Evolutionary conservation across 208 protist species (phyloP).

Genomic region (Crithidia thermophila): DNA sequence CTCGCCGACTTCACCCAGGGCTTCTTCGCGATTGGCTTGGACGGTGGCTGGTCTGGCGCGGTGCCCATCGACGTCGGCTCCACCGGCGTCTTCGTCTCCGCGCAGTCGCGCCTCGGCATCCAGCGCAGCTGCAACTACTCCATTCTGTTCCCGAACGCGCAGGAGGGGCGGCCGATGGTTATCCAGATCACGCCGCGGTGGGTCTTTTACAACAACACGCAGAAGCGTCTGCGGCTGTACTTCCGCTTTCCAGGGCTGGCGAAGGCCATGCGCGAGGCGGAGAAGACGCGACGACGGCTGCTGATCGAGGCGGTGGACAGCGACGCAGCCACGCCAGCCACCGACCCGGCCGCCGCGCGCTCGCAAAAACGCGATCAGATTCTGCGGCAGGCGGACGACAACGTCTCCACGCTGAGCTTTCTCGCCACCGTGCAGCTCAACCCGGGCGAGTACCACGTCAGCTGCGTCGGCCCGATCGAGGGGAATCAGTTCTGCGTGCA

Average conservation of each 20-base stretch:
- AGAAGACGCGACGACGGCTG: slow-evolving; percentile 25
- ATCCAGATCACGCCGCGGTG: slow-evolving; percentile 76
- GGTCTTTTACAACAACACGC: slow-evolving; percentile 77
- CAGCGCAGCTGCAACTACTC: slow-evolving; percentile 82
- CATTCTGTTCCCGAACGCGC: slow-evolving; percentile 70
- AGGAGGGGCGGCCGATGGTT: slow-evolving; percentile 65
- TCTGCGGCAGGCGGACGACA: slow-evolving; percentile 20
- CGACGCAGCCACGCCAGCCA: neutral
- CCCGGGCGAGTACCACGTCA: slow-evolving; percentile 77
- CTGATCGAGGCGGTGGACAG: slow-evolving; percentile 5
- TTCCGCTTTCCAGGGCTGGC: slow-evolving; percentile 50
- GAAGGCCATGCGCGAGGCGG: slow-evolving; percentile 28
- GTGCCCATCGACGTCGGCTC: slow-evolving; percentile 67
- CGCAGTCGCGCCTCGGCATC: slow-evolving; percentile 37
- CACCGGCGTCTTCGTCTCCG: slow-evolving; percentile 64
- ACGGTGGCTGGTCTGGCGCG: slow-evolving; percentile 64
- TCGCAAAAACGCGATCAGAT: neutral
- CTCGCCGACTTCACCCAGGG: slow-evolving; percentile 55
- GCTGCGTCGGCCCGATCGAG: slow-evolving; percentile 67
- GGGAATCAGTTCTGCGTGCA: slow-evolving; percentile 66
- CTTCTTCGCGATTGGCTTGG: slow-evolving; percentile 68
- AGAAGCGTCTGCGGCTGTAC: slow-evolving; percentile 59
- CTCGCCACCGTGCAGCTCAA: slow-evolving; percentile 51
- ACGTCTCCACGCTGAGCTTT: slow-evolving; percentile 39
- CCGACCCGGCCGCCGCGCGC: neutral